A percentile compares a stretch with the other conserved stretches of the same genome.
Evolutionary conservation across 192 early-diverging fungal species (phyloP).

Genomic region (Entomortierella beljakovae): DNA sequence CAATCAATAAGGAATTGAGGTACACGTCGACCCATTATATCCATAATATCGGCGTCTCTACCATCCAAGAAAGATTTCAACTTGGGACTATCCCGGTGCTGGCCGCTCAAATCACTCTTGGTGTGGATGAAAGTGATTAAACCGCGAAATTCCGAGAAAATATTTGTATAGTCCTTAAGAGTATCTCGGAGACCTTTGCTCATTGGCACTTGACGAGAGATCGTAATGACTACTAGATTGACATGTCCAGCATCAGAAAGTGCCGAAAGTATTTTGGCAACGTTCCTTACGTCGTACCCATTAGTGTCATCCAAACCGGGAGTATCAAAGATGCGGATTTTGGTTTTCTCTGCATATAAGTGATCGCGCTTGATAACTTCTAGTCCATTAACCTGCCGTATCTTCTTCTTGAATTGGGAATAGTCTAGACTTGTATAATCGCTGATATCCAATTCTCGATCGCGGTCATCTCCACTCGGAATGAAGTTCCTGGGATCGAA

Average conservation of each 20-base stretch:
- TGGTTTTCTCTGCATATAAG: background rate
- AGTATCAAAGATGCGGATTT: slow-evolving; percentile 11
- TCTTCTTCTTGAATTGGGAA: slow-evolving; percentile 1
- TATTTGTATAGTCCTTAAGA: background rate
- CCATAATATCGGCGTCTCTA: background rate
- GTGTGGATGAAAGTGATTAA: slow-evolving; percentile 21
- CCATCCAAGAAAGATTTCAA: background rate
- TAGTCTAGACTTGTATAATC: too few species aligned
- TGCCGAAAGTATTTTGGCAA: slow-evolving; percentile 4
- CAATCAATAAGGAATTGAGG: slow-evolving; percentile 15
- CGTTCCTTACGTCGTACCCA: slow-evolving; percentile 2
- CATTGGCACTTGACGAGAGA: background rate
- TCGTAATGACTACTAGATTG: slow-evolving; percentile 14
- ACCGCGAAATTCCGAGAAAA: background rate
- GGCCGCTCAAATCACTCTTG: background rate
- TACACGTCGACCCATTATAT: slow-evolving; percentile 9
- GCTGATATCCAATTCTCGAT: background rate
- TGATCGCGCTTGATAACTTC: background rate
- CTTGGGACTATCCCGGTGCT: background rate
- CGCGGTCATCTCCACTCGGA: background rate
- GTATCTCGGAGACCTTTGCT: background rate
- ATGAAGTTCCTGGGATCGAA: background rate
- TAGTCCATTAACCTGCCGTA: background rate
- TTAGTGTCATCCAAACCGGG: slow-evolving; percentile 19
- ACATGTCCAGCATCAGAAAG: background rate